Evolutionary conservation across 257 asterid species (phyloP), one percentile per base, ranked within the genome.

Genomic region (Linaria vulgaris): DNA sequence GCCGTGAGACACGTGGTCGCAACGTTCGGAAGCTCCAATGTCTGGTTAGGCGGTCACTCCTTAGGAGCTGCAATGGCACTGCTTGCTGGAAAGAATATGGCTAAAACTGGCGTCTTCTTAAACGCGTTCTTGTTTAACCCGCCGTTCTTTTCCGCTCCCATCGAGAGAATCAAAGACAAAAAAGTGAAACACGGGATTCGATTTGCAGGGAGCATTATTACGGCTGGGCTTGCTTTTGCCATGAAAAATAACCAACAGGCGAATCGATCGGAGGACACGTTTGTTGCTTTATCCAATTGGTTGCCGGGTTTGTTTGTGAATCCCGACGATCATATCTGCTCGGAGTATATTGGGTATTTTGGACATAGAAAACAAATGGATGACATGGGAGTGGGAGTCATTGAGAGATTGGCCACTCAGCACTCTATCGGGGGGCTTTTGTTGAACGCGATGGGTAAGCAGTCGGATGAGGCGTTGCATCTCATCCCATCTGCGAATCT

Each of bases 21-120:
- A 0, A 78, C 90, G 5, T 76, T 69, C 9, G 97, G 97, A 61
- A 80, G 86, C 15, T 43, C 78, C 20, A 73, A 69, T 31, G 51
- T 94, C 24, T 94, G 99, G 99, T 49, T 94, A 55, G 76, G 90
- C 1, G 96, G 99, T 0, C 99, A 90, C 64, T 94, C 99, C 34
- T 87, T 94, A 0, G 99, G 99, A 10, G 81, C 99, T 1, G 83
- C 97, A 56, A 78, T 87, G 82, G 94, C 96, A 10, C 30, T 94
- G 85, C 90, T 85, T 4, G 91, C 85, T 0, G 99, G 97, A 0
- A 90, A 85, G 77, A 79, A 62, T 48, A 87, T 81, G 90, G 96
- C 87, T 0, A 85, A 84, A 69, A 77, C 64, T 0, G 90, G 94
- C 0, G 63, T 83, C 48, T 69, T 69, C 14, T 82, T 94, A 1